Evolutionary conservation across 768 basidiomycete species (phyloP), one percentile per base, ranked within the genome.

Genomic region (Austroboletus eburneus): DNA sequence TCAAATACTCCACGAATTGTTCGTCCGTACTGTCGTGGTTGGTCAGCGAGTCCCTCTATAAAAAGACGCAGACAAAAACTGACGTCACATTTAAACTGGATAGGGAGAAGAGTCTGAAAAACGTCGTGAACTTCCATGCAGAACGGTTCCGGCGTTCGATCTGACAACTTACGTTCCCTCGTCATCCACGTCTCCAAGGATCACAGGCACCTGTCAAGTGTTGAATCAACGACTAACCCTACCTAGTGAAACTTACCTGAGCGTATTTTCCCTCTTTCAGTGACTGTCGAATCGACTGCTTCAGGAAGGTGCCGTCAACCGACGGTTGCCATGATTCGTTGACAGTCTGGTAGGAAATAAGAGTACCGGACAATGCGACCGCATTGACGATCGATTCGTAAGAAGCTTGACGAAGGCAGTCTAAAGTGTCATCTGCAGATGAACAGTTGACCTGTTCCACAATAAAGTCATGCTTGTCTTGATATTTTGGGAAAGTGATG

Each of bases 121-220:
- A 14, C 16, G 16, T 14, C 12, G 4, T n/a, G n/a, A n/a, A n/a
- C n/a, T n/a, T n/a, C n/a, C n/a, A n/a, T n/a, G n/a, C n/a, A n/a
- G n/a, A n/a, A n/a, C n/a, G n/a, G n/a, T n/a, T n/a, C n/a, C n/a
- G n/a, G n/a, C 32, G 42, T 7, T 34, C 16, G n/a, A 35, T 16
- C 1, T 5, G 33, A 18, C 13, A 24, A 61, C 70, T 49, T 44
- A 71, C 61, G 71, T 72, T 49, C 70, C 71, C 51, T 73, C 71
- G 35, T 74, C 72, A 44, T 72, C 71, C 9, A 59, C 61, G 43
- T 64, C 58, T 2, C 72, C 71, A 5, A 57, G 48, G 18, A 69
- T 55, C 21, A 64, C 50, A 1, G 67, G 67, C 5, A 65, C 48
- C 68, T 33, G 32, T 8, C 21, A 29, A 34, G 35, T 22, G 23